Base-by-base conservation (phyloP, 345 rosid species). In the Pelargonium nanum region DNA sequence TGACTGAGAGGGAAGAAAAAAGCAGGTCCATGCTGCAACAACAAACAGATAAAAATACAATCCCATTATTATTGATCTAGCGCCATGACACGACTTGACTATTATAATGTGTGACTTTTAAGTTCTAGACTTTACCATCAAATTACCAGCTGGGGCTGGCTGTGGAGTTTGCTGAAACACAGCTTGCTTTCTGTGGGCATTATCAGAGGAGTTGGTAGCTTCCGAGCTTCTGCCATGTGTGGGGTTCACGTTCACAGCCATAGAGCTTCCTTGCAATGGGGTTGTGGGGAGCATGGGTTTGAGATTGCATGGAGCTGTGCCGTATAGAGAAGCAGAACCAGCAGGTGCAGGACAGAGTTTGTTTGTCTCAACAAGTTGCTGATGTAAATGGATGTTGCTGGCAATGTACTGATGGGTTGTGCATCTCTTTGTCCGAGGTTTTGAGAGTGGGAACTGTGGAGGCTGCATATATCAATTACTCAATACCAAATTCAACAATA, bases 381-480 rank as follows among this genome's bases (percentile, higher is more conserved):
- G 90, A 69, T 77, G 78, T 57, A 67, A 70, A 52, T 60, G 82
- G 69, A 84, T 76, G 61, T 71, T 84, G 45, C 67, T 73, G 57
- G 90, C 87, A 71, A 84, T 80, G 72, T 74, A 65, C 61, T 65
- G 62, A 64, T 84, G 90, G 63, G 81, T 74, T 63, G 81, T 70
- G 45, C 90, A 84, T 61, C 78, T 73, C 67, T 75, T 82, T 65
- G 82, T 78, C 62, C 74, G 75, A 45, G 78, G 72, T 67, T 79
- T 80, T 55, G 80, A 60, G 55, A 62, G 72, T 71, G 53, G 57
- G 74, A 62, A 65, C 6, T 63, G 67, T 50, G 64, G 64, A 72
- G 63, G 62, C 72, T 74, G 77, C 61, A 65, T 54, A 26, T 58
- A 48, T 59, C 8, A 59, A 66, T 28, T 32, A 57, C 56, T 59